Evolutionary conservation across 805 yeast species (phyloP).

Genomic region (Candida awuae): DNA sequence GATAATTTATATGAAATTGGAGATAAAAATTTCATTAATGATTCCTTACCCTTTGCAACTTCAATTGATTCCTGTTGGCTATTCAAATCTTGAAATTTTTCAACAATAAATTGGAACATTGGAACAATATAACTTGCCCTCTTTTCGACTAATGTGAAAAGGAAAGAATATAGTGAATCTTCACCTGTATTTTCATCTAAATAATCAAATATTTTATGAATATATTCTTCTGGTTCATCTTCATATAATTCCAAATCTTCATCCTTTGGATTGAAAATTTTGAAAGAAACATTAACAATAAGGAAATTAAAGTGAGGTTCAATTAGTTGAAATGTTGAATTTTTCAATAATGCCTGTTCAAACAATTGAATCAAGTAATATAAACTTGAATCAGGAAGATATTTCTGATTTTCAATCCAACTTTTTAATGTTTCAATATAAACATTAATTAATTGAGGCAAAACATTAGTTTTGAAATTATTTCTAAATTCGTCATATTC

Average conservation of each 20-base stretch:
- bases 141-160: constrained; percentile 64
- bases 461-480: constrained; percentile 46
- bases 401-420: constrained; percentile 60
- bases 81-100: constrained; percentile 35
- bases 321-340: constrained; percentile 59
- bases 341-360: constrained; percentile 51
- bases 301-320: constrained; percentile 62
- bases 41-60: constrained; percentile 63
- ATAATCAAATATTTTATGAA: constrained; percentile 64
- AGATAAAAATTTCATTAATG: constrained; percentile 72
- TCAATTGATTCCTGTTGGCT: constrained; percentile 35
- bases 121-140: constrained; percentile 54
- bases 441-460: constrained; percentile 65
- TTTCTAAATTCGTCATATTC: constrained; percentile 54
- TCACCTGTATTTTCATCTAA: constrained; percentile 58
- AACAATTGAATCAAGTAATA: constrained; percentile 58
- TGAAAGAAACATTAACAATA: constrained; percentile 68
- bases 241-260: constrained; percentile 71
- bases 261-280: constrained; percentile 67
- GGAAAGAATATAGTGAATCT: constrained; percentile 66
- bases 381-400: constrained; percentile 63
- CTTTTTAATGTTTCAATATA: constrained; percentile 58
- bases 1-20: constrained; percentile 55
- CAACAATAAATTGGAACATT: constrained; percentile 52
- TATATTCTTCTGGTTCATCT: constrained; percentile 85